Base-by-base conservation (phyloP, 1,139 yeast genomes). In the Zygosaccharomyces sapae region DNA sequence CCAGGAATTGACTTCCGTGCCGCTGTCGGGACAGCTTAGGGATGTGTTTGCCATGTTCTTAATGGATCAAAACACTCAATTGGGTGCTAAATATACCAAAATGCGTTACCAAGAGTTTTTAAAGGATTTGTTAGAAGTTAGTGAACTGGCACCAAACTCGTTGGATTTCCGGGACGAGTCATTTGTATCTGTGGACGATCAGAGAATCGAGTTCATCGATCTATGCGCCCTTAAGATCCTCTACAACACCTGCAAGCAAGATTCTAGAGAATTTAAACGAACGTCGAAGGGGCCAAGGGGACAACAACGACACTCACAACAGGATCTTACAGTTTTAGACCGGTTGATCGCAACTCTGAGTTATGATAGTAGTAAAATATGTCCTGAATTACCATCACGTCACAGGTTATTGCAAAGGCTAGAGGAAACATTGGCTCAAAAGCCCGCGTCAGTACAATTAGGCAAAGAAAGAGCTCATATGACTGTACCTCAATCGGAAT, bases 391-490 rank as follows among this genome's bases (percentile, higher is more conserved):
- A 19, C 41, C 33, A 9, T 16, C 37, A 22, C 38, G 44, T 10
- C 41, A 35, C 9, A 22, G 13, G 2, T 24, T 48, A 16, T 29
- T 43, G 25, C 25, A 43, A 2, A 54, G 55, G 38, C 37, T 67
- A 16, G 44, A 57, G 6, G 24, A 36, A 2, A 27, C 55, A 1
- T 44, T 70, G 12, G 43, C 51, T 3, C 38, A 38, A 16, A 55
- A 56, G 40, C 59, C 68, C 2, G 55, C 63, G 7, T 63, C 62
- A 4, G 46, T 52, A 3, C 45, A 53, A 3, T 62, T 82, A 31
- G 69, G 74, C 1, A 69, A 67, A 41, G 77, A 77, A 48, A 69
- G 76, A 43, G 71, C 75, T 0, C 59, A 62, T 36, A 46, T 67
- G 16, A 70, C 70, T 25, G 71, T 79, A 0, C 54, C 62, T 1